A percentile compares a stretch with the other conserved stretches of the same genome.
These are phyloP conservation scores for Suillus brevipes DNA, from an alignment of 768 basidiomycete genomes.

Conservation along the genomic window DNA sequence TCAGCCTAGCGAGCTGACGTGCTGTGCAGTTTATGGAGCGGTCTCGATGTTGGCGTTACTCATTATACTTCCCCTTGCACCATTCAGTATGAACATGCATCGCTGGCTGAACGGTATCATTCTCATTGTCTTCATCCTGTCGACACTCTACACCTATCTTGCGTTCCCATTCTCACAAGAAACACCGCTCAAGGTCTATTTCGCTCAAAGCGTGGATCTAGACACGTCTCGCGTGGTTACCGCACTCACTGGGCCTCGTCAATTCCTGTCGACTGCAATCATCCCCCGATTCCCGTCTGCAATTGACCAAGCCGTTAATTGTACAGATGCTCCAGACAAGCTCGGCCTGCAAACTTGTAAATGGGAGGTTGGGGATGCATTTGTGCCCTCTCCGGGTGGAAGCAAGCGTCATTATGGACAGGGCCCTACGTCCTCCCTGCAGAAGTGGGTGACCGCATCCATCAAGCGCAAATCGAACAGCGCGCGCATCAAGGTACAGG, in stretches of 20 bases:
- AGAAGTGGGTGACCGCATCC: slow-evolving; percentile 46
- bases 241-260: slow-evolving; percentile 43
- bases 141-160: slow-evolving; percentile 44
- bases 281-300: slow-evolving; percentile 56
- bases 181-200: slow-evolving; percentile 69
- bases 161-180: slow-evolving; percentile 63
- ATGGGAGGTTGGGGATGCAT: slow-evolving; percentile 43
- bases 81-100: slow-evolving; percentile 59
- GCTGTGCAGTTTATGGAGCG: slow-evolving; percentile 47
- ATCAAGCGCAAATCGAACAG: slow-evolving; percentile 41
- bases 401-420: slow-evolving; percentile 7
- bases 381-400: slow-evolving; percentile 41
- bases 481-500: slow-evolving; percentile 52
- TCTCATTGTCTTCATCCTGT: slow-evolving; percentile 42
- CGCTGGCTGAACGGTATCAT: slow-evolving; percentile 36
- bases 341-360: slow-evolving; percentile 46
- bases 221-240: slow-evolving; percentile 39
- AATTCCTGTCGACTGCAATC: slow-evolving; percentile 44
- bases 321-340: slow-evolving; percentile 26
- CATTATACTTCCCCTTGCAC: slow-evolving; percentile 58
- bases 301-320: slow-evolving; percentile 34
- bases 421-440: neutral
- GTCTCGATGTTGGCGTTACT: slow-evolving; percentile 49
- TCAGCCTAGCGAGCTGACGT: slow-evolving; percentile 2
- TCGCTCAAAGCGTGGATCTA: slow-evolving; percentile 61